These are phyloP conservation scores for Secale cereale DNA, from an alignment of 176 grass and related monocot genomes.

Conservation along the genomic window DNA sequence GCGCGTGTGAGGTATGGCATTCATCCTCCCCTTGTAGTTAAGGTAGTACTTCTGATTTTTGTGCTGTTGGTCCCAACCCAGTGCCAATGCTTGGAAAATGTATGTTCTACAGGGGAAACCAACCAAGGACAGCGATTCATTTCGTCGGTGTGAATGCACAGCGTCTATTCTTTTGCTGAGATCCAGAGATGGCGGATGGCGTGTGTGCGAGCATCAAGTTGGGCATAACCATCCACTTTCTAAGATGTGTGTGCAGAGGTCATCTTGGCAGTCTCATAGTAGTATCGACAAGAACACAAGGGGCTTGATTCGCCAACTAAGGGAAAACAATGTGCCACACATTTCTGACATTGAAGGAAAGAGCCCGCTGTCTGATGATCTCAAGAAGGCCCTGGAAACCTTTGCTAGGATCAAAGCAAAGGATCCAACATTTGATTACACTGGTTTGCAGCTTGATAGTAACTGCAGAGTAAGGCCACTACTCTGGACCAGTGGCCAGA, in stretches of 20 bases:
- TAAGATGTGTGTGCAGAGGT: not conserved
- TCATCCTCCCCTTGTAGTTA: not conserved
- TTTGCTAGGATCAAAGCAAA: not conserved
- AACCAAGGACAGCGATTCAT: not conserved
- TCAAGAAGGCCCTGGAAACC: not conserved
- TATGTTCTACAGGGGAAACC: not conserved
- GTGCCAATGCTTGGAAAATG: not conserved
- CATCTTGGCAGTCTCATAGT: not conserved
- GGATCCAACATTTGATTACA: not conserved
- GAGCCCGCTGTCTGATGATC: not conserved
- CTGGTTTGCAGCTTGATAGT: not conserved
- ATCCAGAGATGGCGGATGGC: not conserved
- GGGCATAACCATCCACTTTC: conserved; percentile 3
- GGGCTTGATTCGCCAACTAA: not conserved
- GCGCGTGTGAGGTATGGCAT: not conserved
- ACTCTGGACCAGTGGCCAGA: not conserved
- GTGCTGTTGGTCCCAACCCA: not conserved
- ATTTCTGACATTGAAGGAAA: not conserved
- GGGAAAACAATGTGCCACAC: not conserved
- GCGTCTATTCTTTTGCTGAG: not conserved
- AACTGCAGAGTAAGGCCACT: not conserved
- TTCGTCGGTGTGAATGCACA: not conserved
- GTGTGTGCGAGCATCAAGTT: not conserved
- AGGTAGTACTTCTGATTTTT: not conserved
- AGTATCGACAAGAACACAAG: not conserved